phyloP scores from a whole-genome alignment of 2,329 filamentous ascomycete genomes.

The Dactylellina sp. region DNA sequence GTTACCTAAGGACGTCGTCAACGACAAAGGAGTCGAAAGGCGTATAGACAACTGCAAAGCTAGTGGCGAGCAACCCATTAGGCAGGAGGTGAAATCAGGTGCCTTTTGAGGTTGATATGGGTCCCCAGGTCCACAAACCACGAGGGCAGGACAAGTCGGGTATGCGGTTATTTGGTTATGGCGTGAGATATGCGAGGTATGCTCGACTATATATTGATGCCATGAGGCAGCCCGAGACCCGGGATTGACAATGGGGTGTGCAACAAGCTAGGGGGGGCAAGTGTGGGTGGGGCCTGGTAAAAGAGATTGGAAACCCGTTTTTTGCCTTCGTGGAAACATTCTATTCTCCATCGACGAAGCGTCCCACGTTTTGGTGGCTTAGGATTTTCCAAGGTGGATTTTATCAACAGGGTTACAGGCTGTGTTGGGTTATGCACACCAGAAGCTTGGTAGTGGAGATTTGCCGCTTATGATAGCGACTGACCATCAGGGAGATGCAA shows the following conservation, averaged over 20 bases:
- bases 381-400: conserved; percentile 26
- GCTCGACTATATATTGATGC: conserved; percentile 36
- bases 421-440: conserved; percentile 15
- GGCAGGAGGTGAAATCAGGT: conserved; percentile 49
- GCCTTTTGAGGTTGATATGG: conserved; percentile 52
- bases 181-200: conserved; percentile 24
- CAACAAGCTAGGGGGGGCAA: conserved; percentile 15
- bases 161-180: conserved; percentile 34
- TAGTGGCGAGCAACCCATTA: conserved; percentile 47
- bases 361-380: conserved; percentile 55
- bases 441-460: conserved; percentile 40
- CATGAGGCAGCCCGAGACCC: conserved; percentile 36
- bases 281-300: conserved; percentile 26
- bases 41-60: conserved; percentile 28
- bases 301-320: conserved; percentile 26
- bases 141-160: conserved; percentile 38
- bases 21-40: conserved; percentile 25
- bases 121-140: conserved; percentile 42
- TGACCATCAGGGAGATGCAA: conserved; percentile 3
- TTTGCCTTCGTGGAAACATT: conserved; percentile 40
- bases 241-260: conserved; percentile 33
- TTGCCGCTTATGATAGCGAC: conserved; percentile 42
- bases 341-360: conserved; percentile 37
- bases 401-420: conserved; percentile 39
- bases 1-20: conserved; percentile 16